phyloP scores from a whole-genome alignment of 176 grass and related monocot species.

The Stipa capillata region DNA sequence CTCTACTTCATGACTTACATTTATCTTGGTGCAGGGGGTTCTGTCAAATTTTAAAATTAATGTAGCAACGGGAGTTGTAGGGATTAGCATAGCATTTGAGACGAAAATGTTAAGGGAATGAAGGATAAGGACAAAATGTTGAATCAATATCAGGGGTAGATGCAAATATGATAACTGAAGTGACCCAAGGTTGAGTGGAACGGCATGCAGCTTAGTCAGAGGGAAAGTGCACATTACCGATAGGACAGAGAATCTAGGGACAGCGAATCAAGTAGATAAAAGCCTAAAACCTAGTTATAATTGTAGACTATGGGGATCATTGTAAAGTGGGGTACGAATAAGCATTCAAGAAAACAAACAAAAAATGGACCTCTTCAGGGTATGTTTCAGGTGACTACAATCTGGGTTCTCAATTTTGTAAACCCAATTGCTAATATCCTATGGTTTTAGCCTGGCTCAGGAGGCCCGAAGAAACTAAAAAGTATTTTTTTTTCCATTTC shows the following conservation, averaged over 20 bases:
- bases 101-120: neutral
- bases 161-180: neutral
- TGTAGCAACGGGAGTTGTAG: neutral
- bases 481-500: neutral
- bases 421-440: neutral
- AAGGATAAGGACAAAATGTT: neutral
- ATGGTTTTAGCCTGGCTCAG: neutral
- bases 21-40: neutral
- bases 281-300: neutral
- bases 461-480: neutral
- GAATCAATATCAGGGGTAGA: neutral
- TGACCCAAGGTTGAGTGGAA: neutral
- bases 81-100: neutral
- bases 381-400: neutral
- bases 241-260: conserved; percentile 1
- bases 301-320: neutral
- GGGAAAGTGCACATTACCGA: neutral
- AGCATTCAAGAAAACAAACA: neutral
- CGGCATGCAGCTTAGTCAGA: neutral
- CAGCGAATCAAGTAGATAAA: neutral
- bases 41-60: neutral
- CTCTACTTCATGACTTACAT: neutral
- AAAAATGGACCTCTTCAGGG: neutral
- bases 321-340: neutral
- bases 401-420: neutral